Evolutionary conservation across 805 yeast genomes (phyloP).

Genomic region (Cyberlindnera mississippiensis): DNA sequence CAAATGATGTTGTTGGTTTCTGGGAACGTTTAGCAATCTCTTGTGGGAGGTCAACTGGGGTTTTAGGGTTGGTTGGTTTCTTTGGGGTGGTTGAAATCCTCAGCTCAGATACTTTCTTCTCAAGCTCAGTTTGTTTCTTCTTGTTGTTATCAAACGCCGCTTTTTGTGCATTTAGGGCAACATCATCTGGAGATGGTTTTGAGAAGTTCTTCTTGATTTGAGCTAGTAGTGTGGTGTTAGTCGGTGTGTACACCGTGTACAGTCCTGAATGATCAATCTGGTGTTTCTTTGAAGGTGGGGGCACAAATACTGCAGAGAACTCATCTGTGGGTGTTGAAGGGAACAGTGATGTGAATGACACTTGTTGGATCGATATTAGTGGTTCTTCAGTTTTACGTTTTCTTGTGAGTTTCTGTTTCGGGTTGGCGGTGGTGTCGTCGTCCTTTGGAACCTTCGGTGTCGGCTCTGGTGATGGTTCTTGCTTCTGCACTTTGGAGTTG

Average conservation of each 20-base stretch:
- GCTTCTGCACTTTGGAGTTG: neutral
- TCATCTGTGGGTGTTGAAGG: neutral
- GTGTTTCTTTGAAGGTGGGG: constrained; percentile 19
- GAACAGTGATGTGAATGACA: constrained; percentile 2
- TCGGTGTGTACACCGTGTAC: constrained; percentile 32
- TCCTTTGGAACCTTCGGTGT: neutral
- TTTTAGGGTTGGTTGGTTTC: constrained; percentile 20
- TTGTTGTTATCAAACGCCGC: constrained; percentile 37
- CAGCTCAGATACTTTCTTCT: constrained; percentile 18
- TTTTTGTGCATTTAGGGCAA: constrained; percentile 55
- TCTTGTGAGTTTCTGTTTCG: too few species aligned
- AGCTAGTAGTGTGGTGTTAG: constrained; percentile 36
- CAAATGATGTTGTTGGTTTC: constrained; percentile 96
- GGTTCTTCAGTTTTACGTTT: constrained; percentile 2
- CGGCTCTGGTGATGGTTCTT: constrained; percentile 1
- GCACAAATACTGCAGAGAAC: constrained; percentile 7
- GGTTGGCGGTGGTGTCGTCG: too few species aligned
- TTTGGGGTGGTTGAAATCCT: constrained; percentile 18
- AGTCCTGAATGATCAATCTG: constrained; percentile 25
- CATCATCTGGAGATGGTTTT: constrained; percentile 82
- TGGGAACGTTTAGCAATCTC: constrained; percentile 62
- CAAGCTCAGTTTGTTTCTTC: constrained; percentile 22
- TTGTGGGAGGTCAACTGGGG: constrained; percentile 27
- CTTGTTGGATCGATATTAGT: constrained; percentile 1
- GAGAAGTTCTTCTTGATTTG: constrained; percentile 48